A percentile compares a stretch with the other conserved stretches of the same genome.
phyloP scores from a whole-genome alignment of 805 yeast species.

The Candida cerambycidarum region DNA sequence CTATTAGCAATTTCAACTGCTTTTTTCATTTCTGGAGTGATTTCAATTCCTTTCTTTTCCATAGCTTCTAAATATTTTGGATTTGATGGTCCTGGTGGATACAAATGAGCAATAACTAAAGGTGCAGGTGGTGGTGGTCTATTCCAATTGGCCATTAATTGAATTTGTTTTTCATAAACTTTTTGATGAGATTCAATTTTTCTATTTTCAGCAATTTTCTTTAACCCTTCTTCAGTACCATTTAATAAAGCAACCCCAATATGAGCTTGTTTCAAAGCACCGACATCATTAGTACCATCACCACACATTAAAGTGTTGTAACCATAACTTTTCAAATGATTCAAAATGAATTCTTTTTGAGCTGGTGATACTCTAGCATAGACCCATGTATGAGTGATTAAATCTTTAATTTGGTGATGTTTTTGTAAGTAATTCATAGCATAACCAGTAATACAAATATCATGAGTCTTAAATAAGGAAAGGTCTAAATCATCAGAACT shows the following conservation, averaged over 20 bases:
- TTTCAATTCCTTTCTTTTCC: constrained; percentile 77
- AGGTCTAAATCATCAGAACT: constrained; percentile 57
- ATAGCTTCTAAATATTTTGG: constrained; percentile 85
- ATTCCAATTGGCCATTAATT: constrained; percentile 76
- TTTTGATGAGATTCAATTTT: constrained; percentile 61
- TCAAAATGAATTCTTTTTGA: constrained; percentile 90
- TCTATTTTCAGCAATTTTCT: constrained; percentile 80
- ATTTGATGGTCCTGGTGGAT: constrained; percentile 92
- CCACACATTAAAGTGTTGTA: constrained; percentile 98
- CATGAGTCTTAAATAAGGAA: constrained; percentile 61
- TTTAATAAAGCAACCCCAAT: constrained; percentile 97
- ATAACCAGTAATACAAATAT: constrained; percentile 90
- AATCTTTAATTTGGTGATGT: constrained; percentile 66
- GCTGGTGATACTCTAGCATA: constrained; percentile 96
- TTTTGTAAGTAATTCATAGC: constrained; percentile 69
- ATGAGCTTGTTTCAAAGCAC: constrained; percentile 98
- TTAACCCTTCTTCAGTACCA: constrained; percentile 93
- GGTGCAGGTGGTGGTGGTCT: constrained; percentile 86
- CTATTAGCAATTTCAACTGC: constrained; percentile 55
- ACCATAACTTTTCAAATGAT: constrained; percentile 80
- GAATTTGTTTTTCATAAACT: constrained; percentile 83
- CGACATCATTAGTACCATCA: constrained; percentile 99
- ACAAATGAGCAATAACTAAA: constrained; percentile 82
- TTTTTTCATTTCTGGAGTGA: constrained; percentile 70
- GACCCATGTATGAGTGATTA: constrained; percentile 91